Evolutionary conservation across 805 yeast genomes (phyloP).

Genomic region (Candida succiphila): DNA sequence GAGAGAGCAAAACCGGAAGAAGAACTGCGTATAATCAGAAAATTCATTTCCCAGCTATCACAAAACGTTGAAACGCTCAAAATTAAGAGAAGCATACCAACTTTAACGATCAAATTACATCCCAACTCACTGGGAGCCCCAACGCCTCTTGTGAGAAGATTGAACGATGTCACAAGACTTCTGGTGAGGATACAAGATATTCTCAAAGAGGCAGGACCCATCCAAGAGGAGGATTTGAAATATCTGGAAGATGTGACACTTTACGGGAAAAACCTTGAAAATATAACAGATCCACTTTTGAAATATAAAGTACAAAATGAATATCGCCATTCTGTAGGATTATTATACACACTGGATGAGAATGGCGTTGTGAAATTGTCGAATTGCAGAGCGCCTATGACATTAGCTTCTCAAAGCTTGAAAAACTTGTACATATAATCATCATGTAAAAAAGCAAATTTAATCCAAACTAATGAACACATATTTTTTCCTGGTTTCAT

Average conservation of each 20-base stretch:
- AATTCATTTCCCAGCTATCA: too few species aligned
- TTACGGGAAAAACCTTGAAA: too few species aligned
- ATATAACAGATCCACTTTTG: too few species aligned
- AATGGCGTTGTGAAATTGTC: constrained; percentile 8
- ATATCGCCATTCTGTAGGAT: too few species aligned
- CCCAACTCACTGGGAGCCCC: constrained; percentile 66
- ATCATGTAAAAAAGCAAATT: constrained; percentile 5
- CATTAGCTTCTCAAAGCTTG: too few species aligned
- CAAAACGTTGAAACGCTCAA: too few species aligned
- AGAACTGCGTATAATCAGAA: too few species aligned
- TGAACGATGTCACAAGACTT: constrained; percentile 20
- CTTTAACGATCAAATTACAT: constrained; percentile 66
- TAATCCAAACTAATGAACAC: constrained; percentile 19
- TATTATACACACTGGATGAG: too few species aligned
- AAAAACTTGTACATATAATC: constrained; percentile 3
- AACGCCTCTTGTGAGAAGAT: constrained; percentile 44
- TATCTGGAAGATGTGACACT: background rate
- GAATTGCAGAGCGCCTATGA: too few species aligned
- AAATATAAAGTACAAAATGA: too few species aligned
- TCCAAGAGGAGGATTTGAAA: background rate
- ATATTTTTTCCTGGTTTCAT: constrained; percentile 28
- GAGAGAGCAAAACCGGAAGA: too few species aligned
- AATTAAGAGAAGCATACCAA: constrained; percentile 5
- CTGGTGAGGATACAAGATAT: background rate
- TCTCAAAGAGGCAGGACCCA: background rate